Percentiles rank a stretch among this genome's conserved stretches.
phyloP scores from a whole-genome alignment of 495 filamentous ascomycete species.

The Talaromyces borbonicus region DNA sequence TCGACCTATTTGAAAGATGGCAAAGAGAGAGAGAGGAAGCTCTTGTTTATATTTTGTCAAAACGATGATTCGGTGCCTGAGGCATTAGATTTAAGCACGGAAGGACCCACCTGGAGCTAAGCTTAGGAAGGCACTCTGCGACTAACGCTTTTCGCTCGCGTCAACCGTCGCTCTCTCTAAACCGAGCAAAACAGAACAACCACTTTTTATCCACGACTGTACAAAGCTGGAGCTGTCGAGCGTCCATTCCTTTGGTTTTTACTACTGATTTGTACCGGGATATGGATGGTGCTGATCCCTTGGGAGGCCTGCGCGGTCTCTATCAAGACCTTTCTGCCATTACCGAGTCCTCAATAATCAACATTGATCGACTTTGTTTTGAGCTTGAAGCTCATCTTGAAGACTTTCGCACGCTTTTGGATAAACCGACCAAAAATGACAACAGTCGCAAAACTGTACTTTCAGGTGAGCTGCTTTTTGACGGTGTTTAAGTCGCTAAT shows the following conservation, averaged over 20 bases:
- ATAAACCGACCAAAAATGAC: slow-evolving; percentile 62
- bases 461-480: slow-evolving; percentile 31
- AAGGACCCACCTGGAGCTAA: not conserved
- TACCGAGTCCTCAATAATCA: slow-evolving; percentile 48
- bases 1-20: no score
- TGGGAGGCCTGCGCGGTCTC: slow-evolving; percentile 63
- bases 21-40: not conserved
- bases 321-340: slow-evolving; percentile 68
- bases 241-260: not conserved
- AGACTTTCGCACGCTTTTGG: slow-evolving; percentile 67
- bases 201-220: no score
- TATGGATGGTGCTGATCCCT: slow-evolving; percentile 57
- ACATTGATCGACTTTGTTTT: slow-evolving; percentile 50
- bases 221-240: no score
- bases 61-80: not conserved
- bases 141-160: slow-evolving; percentile 6
- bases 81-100: not conserved
- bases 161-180: not conserved
- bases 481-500: no score
- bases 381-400: slow-evolving; percentile 60
- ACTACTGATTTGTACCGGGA: not conserved
- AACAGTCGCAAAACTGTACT: slow-evolving; percentile 50
- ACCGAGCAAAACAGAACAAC: not conserved
- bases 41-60: not conserved
- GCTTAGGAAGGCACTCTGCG: slow-evolving; percentile 3